Base-by-base conservation (phyloP, 208 protist species). In the Naegleria gruberi region DNA sequence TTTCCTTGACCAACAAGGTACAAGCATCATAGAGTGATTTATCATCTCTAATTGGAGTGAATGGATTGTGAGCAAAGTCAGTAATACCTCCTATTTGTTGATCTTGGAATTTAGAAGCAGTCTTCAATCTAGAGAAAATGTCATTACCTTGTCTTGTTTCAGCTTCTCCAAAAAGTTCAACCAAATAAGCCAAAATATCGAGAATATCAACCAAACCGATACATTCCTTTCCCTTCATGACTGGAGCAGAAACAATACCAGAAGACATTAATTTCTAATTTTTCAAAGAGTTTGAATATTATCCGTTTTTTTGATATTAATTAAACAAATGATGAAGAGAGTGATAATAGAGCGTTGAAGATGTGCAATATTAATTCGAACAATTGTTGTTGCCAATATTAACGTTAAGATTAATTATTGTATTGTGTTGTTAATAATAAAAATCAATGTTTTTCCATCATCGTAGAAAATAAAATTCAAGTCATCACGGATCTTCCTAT, bases 61-160 rank as follows among this genome's bases (percentile, higher is more conserved):
- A 65, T 23, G 84, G 45, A 65, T 88, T 88, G 30, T 88, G 84
- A 41, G 19, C 45, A 57, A 88, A 65, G 42, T 88, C 30, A 43
- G 84, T 42, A 43, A 88, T 88, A n/a, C n/a, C 45, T 23, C 84
- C 84, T 43, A 88, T 88, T 34, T n/a, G 41, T 65, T 88, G 43
- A 8, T 40, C 43, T 40, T 37, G 26, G 46, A 42, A 51, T 40
- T 65, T 34, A 42, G 41, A 19, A 42, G n/a, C 45, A n/a, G 45
- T 43, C 43, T 55, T 34, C n/a, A 88, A 42, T 40, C 84, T 6
- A 7, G 23, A 34, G 46, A 88, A 73, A 41, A 88, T 51, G 30
- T 47, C 43, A 37, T 47, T n/a, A 34, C 42, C 40, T 10, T 88
- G 84, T 15, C 8, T 40, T 8, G 4, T 17, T 37, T 88, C 45